Evolutionary conservation across 2,329 filamentous ascomycete species (phyloP).

Genomic region (Plectosphaerella plurivora): DNA sequence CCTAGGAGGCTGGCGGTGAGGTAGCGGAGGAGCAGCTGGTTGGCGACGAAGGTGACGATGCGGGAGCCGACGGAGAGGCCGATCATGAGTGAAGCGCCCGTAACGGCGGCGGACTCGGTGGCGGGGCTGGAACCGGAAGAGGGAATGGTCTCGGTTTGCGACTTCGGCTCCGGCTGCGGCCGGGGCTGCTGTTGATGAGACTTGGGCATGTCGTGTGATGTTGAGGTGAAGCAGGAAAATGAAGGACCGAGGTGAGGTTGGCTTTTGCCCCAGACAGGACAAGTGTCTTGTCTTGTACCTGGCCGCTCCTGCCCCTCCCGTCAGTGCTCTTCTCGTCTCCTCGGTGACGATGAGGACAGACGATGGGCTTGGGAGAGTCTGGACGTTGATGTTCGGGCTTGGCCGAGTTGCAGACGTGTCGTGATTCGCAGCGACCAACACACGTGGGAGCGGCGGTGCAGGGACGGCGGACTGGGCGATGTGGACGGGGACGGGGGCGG

Average conservation of each 20-base stretch:
- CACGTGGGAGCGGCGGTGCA: not conserved
- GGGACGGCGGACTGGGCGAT: not conserved
- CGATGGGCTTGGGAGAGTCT: not conserved
- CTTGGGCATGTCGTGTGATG: no score
- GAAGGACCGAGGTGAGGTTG: no score
- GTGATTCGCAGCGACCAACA: not conserved
- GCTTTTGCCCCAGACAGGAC: no score
- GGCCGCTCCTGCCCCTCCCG: no score
- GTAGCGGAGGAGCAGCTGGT: slow-evolving; percentile 84
- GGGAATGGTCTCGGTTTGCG: not conserved
- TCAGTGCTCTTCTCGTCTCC: not conserved
- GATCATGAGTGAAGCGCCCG: slow-evolving; percentile 81
- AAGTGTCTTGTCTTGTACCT: no score
- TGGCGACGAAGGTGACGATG: slow-evolving; percentile 82
- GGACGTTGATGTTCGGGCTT: not conserved
- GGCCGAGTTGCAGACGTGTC: not conserved
- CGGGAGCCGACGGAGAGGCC: slow-evolving; percentile 84
- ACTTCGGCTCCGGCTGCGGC: no score
- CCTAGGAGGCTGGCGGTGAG: slow-evolving; percentile 82
- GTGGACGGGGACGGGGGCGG: no score
- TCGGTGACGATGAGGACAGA: not conserved
- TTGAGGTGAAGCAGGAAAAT: no score
- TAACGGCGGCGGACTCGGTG: slow-evolving; percentile 35
- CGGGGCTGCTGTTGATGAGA: no score
- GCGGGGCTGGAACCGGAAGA: not conserved